Evolutionary conservation across 2,329 filamentous ascomycete genomes (phyloP), one percentile per base, ranked within the genome.

Genomic region (Sporothrix phasma): DNA sequence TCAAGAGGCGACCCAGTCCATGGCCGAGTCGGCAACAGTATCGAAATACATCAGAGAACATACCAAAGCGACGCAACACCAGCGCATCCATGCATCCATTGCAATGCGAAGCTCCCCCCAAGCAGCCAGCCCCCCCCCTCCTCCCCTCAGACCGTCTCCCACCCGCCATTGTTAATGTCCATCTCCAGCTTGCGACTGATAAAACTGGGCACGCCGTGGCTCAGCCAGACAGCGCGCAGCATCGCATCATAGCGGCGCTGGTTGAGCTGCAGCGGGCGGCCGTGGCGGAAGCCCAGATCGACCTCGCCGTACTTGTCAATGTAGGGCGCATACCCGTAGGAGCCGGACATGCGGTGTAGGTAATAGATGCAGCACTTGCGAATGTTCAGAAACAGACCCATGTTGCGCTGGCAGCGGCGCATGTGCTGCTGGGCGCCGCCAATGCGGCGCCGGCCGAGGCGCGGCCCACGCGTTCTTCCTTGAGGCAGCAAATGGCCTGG

Each of bases 271-370:
- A 99, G 79, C 75, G 96, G 93, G 64, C 95, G 87, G 66, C 90
- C 89, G 68, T 94, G 88, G 66, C 90, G 84, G 41, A 99, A 81
- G 47, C 92, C 92, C n/a, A 90, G 86, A 75, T 99, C 94, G 3
- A 91, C 89, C 80, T 99, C 94, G 68, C 95, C 95, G 73, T 97
- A 95, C 73, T 90, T 89, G 75, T 99, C 94, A 68, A 97, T 88
- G 74, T 97, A 99, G 0, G 94, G 94, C 3, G 94, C 93, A 47
- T 88, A 84, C 68, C 88, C 87, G 79, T 89, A 99, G 29, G 89
- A 92, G 45, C 94, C 94, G 54, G 89, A 89, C 37, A 81, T 80
- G 66, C 88, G 85, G 76, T 96, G 92, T 63, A 96, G 79, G 74
- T 96, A 96, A 66, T 96, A 85, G 46, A 96, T 86, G 69, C 88